Base-by-base conservation (phyloP, 306 rosid genomes). In the Glycine latifolia region DNA sequence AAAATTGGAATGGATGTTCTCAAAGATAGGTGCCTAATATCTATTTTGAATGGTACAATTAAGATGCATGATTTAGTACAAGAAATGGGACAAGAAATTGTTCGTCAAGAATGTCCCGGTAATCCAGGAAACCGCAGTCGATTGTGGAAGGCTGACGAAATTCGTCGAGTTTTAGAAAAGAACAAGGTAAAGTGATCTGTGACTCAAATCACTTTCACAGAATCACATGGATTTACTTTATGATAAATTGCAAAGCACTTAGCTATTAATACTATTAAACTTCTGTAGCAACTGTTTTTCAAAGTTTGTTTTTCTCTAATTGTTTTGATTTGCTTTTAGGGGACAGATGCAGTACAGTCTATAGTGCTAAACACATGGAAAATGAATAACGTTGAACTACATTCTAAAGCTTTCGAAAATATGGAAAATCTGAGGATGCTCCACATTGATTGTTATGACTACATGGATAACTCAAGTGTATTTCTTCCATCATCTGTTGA, bases 31-130 rank as follows among this genome's bases (percentile, higher is more conserved):
- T 5, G 80, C 3, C 71, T 78, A 10, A 54, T 83, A 65, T 65
- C 72, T 15, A 5, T 58, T 67, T 53, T 5, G 2, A 7, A 35
- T 2, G 50, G 49, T 46, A n/a, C 3, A 20, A 31, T 82, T 6
- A 46, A 53, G 76, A 82, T 86, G 88, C 91, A 86, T 46, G 88
- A 83, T 52, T 62, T 52, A n/a, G 59, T 88, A 44, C 73, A 75
- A 5, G 20, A 75, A 52, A 70, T 81, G 83, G 89, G 85, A 2
- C 56, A 31, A 44, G 81, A 50, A 20, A 81, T 88, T 54, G 84
- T 88, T 74, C 73, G 35, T 0, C 41, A 4, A 17, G 43, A 88
- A 54, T 49, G 73, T 3, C 7, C 6, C 5, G 4, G 3, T 3
- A 37, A 86, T 6, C 65, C 79, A 17, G 86, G 79, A 37, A 75